phyloP scores from a whole-genome alignment of 2,329 filamentous ascomycete genomes.

The Pseudogymnoascus sp. region DNA sequence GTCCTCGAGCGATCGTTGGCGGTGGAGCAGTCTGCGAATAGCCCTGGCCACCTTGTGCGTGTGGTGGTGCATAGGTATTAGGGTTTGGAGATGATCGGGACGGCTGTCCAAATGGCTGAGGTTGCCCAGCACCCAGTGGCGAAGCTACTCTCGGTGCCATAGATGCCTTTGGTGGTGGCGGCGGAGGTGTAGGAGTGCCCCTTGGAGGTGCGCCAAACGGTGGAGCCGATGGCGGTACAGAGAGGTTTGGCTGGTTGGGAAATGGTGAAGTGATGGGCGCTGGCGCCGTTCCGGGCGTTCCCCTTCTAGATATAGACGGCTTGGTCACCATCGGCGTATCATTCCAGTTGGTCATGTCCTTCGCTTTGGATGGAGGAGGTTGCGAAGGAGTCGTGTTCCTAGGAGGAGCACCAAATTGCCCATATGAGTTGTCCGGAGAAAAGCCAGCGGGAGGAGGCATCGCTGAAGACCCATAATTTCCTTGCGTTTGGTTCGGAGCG shows the following conservation, averaged over 20 bases:
- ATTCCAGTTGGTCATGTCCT: conserved; percentile 80
- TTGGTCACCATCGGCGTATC: conserved; percentile 84
- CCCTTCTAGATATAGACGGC: conserved; percentile 57
- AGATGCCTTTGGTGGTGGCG: conserved; percentile 75
- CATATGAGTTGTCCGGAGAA: conserved; percentile 26
- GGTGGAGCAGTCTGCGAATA: conserved; percentile 32
- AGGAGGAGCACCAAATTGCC: conserved; percentile 45
- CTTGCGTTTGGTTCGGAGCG: conserved; percentile 28
- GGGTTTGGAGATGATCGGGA: conserved; percentile 48
- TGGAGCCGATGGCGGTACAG: conserved; percentile 49
- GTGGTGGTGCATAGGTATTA: conserved; percentile 56
- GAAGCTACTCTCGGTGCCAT: conserved; percentile 64
- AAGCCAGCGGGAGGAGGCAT: conserved; percentile 17
- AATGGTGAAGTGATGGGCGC: conserved; percentile 69
- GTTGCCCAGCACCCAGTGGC: conserved; percentile 50
- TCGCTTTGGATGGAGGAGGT: conserved; percentile 60
- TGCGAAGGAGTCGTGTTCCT: conserved; percentile 60
- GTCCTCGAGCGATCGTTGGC: conserved; percentile 60
- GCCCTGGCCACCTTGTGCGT: conserved; percentile 30
- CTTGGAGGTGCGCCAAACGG: conserved; percentile 47
- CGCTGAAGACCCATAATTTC: conserved; percentile 29
- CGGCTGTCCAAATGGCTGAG: conserved; percentile 39
- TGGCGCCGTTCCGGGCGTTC: conserved; percentile 56
- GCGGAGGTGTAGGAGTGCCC: conserved; percentile 61
- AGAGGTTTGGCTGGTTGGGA: conserved; percentile 50